Evolutionary conservation across 192 early-diverging fungal species (phyloP), one percentile per base, ranked within the genome.

Genomic region (Mortierella alpina): DNA sequence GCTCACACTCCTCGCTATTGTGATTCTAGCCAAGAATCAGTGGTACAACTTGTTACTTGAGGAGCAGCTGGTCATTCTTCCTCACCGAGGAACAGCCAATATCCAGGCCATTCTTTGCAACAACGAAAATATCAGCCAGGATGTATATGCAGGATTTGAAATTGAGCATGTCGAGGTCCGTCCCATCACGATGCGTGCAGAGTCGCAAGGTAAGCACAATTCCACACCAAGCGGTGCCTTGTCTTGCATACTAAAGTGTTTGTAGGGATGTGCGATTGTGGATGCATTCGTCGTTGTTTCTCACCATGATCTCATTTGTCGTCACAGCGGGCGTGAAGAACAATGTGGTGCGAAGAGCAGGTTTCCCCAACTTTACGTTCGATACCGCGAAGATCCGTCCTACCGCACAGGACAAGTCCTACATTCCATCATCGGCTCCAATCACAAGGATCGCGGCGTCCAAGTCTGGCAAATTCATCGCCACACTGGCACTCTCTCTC

Each of bases 81-180:
- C 77, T 11, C 77, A 80, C 42, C 42, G 42, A 1, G 77, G 70
- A 49, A 50, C 10, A 15, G 53, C 69, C 8, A 40, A 61, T 5
- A 46, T 80, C n/a, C 63, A 80, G 15, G 64, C 66, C 6, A 39
- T 68, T 5, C 59, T 80, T 17, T 22, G 47, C 48, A 80, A 68
- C 44, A 80, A 80, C 31, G 77, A 68, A 18, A 68, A 68, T n/a
- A 23, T 41, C 4, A 53, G 49, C 9, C 64, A 60, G 3, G 65
- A 51, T 9, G 77, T 72, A 15, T 72, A 67, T 18, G 47, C 42
- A 53, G 77, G 77, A 52, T 59, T 80, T 17, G 48, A 53, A 5
- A 63, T 80, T 20, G 77, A 80, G n/a, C 66, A 68, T 66, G 70
- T 72, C 13, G 77, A 80, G 52, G 68, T 80, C 60, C 56, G 65